Base-by-base conservation (phyloP, 257 asterid species). In the Fraxinus pennsylvanica region DNA sequence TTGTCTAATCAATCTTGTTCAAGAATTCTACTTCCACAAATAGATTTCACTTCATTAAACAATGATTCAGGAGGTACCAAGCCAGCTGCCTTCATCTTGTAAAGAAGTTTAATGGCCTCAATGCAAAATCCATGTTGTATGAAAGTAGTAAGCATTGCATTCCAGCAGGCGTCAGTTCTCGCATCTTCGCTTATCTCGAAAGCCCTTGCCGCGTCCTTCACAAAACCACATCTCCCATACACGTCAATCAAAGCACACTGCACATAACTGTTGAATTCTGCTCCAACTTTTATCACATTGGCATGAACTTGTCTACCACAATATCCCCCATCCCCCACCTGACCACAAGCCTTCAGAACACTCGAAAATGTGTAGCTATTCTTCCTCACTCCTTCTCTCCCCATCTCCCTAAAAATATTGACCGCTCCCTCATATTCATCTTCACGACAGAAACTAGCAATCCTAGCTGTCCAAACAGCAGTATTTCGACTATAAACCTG, bases 231-330 rank as follows among this genome's bases (percentile, higher is more conserved):
- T 77, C 87, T 90, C 19, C 95, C 95, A 63, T 90, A 92, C 83
- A 90, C 69, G 41, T 89, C 91, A 17, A 92, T 84, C 83, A 92
- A 81, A 12, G 90, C 90, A 85, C 95, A 90, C 74, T 76, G 94
- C 80, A 90, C 96, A 81, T 81, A 87, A 8, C 74, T 76, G 57
- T 92, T 80, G 3, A 79, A 78, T 35, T 94, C 95, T 3, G 92
- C 92, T n/a, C 98, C 96, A 71, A 76, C 59, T 78, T 94, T 94
- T 84, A 87, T 65, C 30, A 79, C 91, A 59, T 72, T 78, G 0
- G 92, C 95, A 76, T 94, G 97, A 82, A 94, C 85, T 72, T 90
- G 97, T 50, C 76, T 86, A 67, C 97, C 96, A 43, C 85, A 85
- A 61, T 65, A 50, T 75, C 80, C 79, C 17, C 82, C 41, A 74